These are phyloP conservation scores for Rubia tinctorum DNA, from an alignment of 305 asterid species.

Conservation along the genomic window DNA sequence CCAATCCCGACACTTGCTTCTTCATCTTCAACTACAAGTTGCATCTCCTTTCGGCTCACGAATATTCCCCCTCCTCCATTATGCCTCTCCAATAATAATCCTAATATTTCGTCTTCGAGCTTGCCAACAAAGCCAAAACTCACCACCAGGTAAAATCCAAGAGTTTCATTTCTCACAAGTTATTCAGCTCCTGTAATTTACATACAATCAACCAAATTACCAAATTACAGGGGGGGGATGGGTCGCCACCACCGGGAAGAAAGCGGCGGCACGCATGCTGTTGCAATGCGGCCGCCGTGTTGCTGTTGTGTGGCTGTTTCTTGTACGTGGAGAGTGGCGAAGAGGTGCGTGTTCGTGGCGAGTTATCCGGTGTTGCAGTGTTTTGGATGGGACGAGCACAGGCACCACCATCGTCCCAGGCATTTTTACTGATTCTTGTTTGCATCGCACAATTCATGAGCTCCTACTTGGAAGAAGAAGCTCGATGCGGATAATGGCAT, in stretches of 20 bases:
- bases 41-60: neutral
- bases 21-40: neutral
- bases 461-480: neutral
- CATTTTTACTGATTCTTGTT: slow-evolving; percentile 32
- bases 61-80: slow-evolving; percentile 12
- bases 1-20: neutral
- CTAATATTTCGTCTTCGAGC: neutral
- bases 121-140: neutral
- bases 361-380: slow-evolving; percentile 68
- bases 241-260: slow-evolving; percentile 23
- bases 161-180: no score
- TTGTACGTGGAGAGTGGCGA: slow-evolving; percentile 24
- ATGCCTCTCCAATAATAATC: neutral
- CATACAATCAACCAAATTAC: no score
- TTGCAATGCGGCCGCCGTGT: slow-evolving; percentile 43
- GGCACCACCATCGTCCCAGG: slow-evolving; percentile 57
- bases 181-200: no score
- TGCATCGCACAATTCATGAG: neutral
- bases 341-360: slow-evolving; percentile 52
- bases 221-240: neutral
- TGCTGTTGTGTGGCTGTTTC: slow-evolving; percentile 20
- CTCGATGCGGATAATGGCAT: neutral
- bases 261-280: slow-evolving; percentile 22
- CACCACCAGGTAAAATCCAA: neutral
- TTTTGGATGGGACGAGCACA: slow-evolving; percentile 56